These are phyloP conservation scores for Leucocoprinus leucothites DNA, from an alignment of 768 basidiomycete species.

Conservation along the genomic window DNA sequence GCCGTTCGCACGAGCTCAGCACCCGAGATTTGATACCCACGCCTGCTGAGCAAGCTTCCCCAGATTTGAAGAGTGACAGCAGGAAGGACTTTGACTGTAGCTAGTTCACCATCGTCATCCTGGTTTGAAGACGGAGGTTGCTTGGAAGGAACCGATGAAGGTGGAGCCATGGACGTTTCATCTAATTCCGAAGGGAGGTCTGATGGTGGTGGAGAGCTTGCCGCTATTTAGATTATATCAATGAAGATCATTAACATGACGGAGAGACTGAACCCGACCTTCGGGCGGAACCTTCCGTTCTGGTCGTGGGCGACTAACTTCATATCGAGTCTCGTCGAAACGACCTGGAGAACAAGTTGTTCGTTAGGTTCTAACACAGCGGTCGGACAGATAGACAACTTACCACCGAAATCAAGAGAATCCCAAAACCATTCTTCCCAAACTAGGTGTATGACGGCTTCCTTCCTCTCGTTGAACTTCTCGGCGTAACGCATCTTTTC, in stretches of 20 bases:
- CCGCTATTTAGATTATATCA: slow-evolving; percentile 11
- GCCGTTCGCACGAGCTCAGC: slow-evolving; percentile 61
- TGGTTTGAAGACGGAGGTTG: slow-evolving; percentile 8
- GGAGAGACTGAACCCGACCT: slow-evolving; percentile 15
- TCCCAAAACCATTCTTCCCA: slow-evolving; percentile 99
- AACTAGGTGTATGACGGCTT: slow-evolving; percentile 73
- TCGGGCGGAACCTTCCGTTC: slow-evolving; percentile 39
- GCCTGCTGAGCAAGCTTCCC: slow-evolving; percentile 61
- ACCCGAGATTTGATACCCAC: slow-evolving; percentile 61
- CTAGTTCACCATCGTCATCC: slow-evolving; percentile 59
- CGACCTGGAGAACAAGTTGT: slow-evolving; percentile 36
- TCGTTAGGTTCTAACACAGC: not conserved
- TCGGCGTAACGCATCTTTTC: slow-evolving; percentile 80
- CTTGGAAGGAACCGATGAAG: slow-evolving; percentile 16
- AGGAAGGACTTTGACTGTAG: slow-evolving; percentile 54
- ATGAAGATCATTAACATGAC: not conserved
- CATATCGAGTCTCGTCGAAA: slow-evolving; percentile 62
- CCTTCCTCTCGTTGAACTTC: slow-evolving; percentile 66
- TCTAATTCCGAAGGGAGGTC: slow-evolving; percentile 17
- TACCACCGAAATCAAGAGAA: slow-evolving; percentile 71
- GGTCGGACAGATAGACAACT: slow-evolving; percentile 6
- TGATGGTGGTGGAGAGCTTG: slow-evolving; percentile 21
- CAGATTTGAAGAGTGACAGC: slow-evolving; percentile 65
- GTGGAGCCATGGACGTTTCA: slow-evolving; percentile 1
- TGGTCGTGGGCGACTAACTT: slow-evolving; percentile 57